Base-by-base conservation (phyloP, 2,329 filamentous ascomycete species). In the Calonectria fujianensis region DNA sequence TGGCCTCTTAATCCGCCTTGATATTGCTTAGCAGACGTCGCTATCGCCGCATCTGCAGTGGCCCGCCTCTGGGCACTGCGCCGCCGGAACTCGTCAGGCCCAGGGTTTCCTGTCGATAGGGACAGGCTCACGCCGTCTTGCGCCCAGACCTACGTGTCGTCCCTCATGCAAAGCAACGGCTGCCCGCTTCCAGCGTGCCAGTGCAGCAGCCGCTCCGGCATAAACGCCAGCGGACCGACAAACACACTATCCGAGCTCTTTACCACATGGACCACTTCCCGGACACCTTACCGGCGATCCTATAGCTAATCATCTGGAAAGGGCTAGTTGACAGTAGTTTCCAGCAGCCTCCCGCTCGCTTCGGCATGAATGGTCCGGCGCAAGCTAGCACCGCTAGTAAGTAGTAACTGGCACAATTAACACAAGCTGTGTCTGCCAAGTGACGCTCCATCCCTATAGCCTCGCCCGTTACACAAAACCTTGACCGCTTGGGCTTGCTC, bases 211-310 rank as follows among this genome's bases (percentile, higher is more conserved):
- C 51, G 39, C 8, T 48, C 51, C 52, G 32, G 52, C 66, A 48
- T 69, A 59, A 61, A 59, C 66, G 29, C 31, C 37, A 48, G 14
- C 57, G 57, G 37, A 63, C 57, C n/a, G 37, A 37, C 35, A 63
- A 63, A 63, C 57, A n/a, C 57, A 37, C 57, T 63, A 63, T 63
- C 35, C 37, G 24, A 63, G 57, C 57, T 41, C 57, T 20, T 9
- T 24, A 3, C n/a, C 57, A 63, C 57, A 41, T 39, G 37, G 57
- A 63, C 57, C 57, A 63, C 37, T 39, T 41, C 32, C 27, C 39
- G 57, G 57, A 9, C 32, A 16, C 27, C 57, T 27, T 63, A 31
- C 57, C 14, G 57, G 10, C 57, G 57, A 63, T 63, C 57, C 24
- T 41, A 39, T 41, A 20, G 20, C 57, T 24, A 41, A 57, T 20